Percentiles rank a stretch among this genome's conserved stretches.
Evolutionary conservation across 306 rosid genomes (phyloP).

Genomic region (Comarum palustre): DNA sequence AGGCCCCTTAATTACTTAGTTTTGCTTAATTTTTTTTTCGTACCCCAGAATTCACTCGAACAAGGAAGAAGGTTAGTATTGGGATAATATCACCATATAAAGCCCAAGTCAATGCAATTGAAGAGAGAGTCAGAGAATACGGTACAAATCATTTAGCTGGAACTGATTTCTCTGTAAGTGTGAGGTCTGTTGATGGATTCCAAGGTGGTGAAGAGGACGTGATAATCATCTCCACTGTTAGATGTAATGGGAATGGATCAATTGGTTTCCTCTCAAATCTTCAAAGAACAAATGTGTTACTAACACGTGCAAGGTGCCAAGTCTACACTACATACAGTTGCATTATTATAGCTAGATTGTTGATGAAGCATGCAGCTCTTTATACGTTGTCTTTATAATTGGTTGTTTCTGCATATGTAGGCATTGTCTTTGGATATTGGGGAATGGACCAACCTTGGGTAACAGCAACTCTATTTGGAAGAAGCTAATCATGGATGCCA

Average conservation of each 20-base stretch:
- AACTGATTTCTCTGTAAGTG: conserved; percentile 34
- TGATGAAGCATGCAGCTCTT: background rate
- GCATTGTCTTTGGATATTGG: conserved; percentile 44
- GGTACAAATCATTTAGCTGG: background rate
- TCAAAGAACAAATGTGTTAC: conserved; percentile 51
- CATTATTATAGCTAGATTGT: background rate
- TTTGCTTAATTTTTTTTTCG: background rate
- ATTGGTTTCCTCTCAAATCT: conserved; percentile 49
- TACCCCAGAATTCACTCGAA: conserved; percentile 28
- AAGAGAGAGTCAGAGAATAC: conserved; percentile 34
- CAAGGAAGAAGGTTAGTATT: conserved; percentile 43
- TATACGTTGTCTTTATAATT: background rate
- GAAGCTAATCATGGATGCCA: conserved; percentile 35
- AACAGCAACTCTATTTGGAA: conserved; percentile 34
- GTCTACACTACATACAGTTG: background rate
- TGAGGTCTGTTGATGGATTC: conserved; percentile 59
- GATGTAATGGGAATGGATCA: conserved; percentile 32
- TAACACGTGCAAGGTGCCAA: conserved; percentile 56
- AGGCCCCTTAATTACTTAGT: background rate
- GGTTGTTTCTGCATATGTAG: conserved; percentile 10
- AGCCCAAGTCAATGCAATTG: conserved; percentile 48
- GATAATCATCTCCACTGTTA: conserved; percentile 39
- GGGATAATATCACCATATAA: conserved; percentile 63
- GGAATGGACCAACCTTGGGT: conserved; percentile 27
- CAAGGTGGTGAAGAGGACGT: conserved; percentile 72